Base-by-base conservation (phyloP, 2,329 filamentous ascomycete species). In the Aureobasidium sp. region DNA sequence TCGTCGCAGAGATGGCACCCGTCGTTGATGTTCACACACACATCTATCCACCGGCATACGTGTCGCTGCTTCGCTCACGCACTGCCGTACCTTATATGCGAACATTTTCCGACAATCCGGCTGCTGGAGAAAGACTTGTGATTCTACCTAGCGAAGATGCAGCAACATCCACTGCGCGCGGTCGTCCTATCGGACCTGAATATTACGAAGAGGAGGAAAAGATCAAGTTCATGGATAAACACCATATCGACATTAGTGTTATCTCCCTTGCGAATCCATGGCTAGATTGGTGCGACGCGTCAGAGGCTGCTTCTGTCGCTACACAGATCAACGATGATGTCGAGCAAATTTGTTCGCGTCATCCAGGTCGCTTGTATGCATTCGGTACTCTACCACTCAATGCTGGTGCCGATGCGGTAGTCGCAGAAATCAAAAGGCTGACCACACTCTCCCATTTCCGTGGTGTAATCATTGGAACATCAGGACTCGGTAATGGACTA, bases 211-310 rank as follows among this genome's bases (percentile, higher is more conserved):
- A 96, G 63, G 77, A 80, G 17, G 82, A 90, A 68, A 97, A 96
- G 71, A 81, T 96, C 15, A 81, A 84, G 53, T 96, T 97, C 77
- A 97, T 97, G 92, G 82, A 91, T 72, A 83, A 81, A 17, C 92
- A 97, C 76, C 78, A 78, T 59, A 96, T 97, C 72, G 83, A 88
- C 73, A 85, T 88, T 66, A 94, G 89, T 1, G 89, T 96, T 56
- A 85, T 97, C 65, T 94, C 90, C 0, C 84, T 96, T 26, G 92
- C 92, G 15, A 97, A 97, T 71, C 92, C 92, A 0, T 97, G 92
- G 92, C 82, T 97, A 2, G 92, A 97, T 75, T 97, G 96, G 71
- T 76, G 96, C 0, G 74, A 79, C 0, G 88, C 89, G 0, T 83
- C 82, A 1, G 72, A 75, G 34, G 85, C 87, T 53, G 90, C 82